phyloP scores from a whole-genome alignment of 2,329 filamentous ascomycete genomes.

The Penicillium verrucosum region DNA sequence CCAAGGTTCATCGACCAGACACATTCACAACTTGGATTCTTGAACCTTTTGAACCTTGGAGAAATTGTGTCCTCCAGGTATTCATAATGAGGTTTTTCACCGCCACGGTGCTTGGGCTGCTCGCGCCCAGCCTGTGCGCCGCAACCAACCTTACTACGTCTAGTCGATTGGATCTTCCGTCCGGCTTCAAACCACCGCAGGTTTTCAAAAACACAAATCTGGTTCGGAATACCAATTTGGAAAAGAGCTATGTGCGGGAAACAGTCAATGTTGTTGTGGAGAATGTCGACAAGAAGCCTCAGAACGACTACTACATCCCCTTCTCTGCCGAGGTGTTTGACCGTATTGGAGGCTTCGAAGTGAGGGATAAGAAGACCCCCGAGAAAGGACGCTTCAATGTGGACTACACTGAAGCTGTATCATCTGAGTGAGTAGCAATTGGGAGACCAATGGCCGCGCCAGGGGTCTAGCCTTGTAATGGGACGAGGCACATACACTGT shows the following conservation, averaged over 20 bases:
- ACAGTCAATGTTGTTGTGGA: constrained; percentile 91
- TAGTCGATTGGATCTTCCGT: constrained; percentile 37
- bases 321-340: constrained; percentile 74
- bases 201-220: constrained; percentile 93
- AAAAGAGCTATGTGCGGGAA: constrained; percentile 89
- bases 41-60: constrained; percentile 13
- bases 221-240: constrained; percentile 82
- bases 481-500: background rate
- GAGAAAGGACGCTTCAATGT: constrained; percentile 65
- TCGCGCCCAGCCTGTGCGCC: constrained; percentile 36
- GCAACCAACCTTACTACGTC: constrained; percentile 28
- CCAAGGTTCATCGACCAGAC: constrained; percentile 11
- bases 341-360: constrained; percentile 80
- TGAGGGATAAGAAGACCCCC: constrained; percentile 82
- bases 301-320: constrained; percentile 87
- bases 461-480: background rate
- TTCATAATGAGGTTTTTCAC: constrained; percentile 42
- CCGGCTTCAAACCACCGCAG: constrained; percentile 74
- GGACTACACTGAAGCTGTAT: constrained; percentile 63
- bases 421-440: constrained; percentile 50
- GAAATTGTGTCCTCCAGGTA: constrained; percentile 24
- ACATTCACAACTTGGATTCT: constrained; percentile 8
- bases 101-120: constrained; percentile 36
- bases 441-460: constrained; percentile 45
- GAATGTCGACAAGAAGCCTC: constrained; percentile 74